These are phyloP conservation scores for Trichoderma atrobrunneum DNA, from an alignment of 2,329 filamentous ascomycete species.

Conservation along the genomic window DNA sequence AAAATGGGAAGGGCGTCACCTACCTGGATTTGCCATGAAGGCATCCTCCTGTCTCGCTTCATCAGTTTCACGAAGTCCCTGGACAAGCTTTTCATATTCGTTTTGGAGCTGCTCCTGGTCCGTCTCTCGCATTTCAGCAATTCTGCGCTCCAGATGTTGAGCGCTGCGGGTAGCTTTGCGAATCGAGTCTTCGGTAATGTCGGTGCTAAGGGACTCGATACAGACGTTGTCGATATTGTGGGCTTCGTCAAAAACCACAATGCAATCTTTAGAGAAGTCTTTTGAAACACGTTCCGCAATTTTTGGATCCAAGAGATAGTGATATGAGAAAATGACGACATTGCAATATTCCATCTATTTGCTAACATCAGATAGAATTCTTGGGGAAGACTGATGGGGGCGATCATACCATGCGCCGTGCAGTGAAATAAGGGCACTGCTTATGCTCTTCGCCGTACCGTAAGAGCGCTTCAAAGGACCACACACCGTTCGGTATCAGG, in stretches of 20 bases:
- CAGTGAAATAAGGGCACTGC: slow-evolving; percentile 96
- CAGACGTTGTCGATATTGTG: slow-evolving; percentile 99
- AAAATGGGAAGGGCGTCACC: background rate
- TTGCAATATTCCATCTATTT: slow-evolving; percentile 94
- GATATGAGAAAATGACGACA: slow-evolving; percentile 99
- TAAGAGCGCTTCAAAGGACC: slow-evolving; percentile 86
- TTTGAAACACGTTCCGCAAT: slow-evolving; percentile 94
- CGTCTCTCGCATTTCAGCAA: slow-evolving; percentile 91
- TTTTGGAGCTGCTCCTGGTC: slow-evolving; percentile 92
- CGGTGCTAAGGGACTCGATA: slow-evolving; percentile 94
- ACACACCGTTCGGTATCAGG: slow-evolving; percentile 89
- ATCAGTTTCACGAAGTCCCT: slow-evolving; percentile 83
- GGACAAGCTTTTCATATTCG: slow-evolving; percentile 92
- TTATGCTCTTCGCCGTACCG: slow-evolving; percentile 92
- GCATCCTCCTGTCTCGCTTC: slow-evolving; percentile 89
- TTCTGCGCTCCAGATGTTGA: slow-evolving; percentile 84
- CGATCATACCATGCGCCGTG: slow-evolving; percentile 74
- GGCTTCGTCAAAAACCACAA: slow-evolving; percentile 97
- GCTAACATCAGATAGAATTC: background rate
- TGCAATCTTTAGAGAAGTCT: slow-evolving; percentile 96
- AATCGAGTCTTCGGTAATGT: slow-evolving; percentile 91
- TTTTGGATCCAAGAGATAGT: slow-evolving; percentile 95
- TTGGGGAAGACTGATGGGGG: background rate
- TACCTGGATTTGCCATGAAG: slow-evolving; percentile 89
- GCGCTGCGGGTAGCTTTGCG: slow-evolving; percentile 88